Base-by-base conservation (phyloP, 2,329 filamentous ascomycete genomes). In the Neurospora crassa region DNA sequence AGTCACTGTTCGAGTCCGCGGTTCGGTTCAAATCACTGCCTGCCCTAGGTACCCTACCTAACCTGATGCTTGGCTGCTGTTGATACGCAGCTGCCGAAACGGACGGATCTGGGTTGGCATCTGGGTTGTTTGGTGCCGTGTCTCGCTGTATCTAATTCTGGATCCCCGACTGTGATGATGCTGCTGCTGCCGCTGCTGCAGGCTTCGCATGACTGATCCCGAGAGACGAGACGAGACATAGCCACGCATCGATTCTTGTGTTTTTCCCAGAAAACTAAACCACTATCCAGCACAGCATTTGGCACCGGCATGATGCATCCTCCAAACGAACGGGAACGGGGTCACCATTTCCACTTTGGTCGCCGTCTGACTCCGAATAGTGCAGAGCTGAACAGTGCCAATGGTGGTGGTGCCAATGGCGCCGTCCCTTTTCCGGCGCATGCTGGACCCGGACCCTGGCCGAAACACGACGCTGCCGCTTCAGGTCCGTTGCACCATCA, bases 381-480 rank as follows among this genome's bases (percentile, higher is more conserved):
- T 34, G 24, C 47, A 59, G 47, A 59, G 47, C 29, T 59, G 24
- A 59, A 59, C 47, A 34, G 47, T 59, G 47, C 47, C 47, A 59
- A 34, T n/a, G n/a, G n/a, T 63, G 53, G 53, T 24, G 53, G 47
- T 59, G 47, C 47, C 47, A 59, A 34, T 63, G 29, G 53, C 53
- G 53, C 24, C 53, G 53, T 63, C 53, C 29, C 53, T 63, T 63
- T 63, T 37, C 53, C 53, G 29, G 53, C 29, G 18, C 53, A 37
- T 63, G 53, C 16, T 63, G 53, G 53, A 37, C 43, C 69, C 69
- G 73, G 74, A 72, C 76, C 77, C 75, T 75, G 76, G 77, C 75
- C 75, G 77, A 78, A 79, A 79, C 77, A 76, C 74, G 73, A 73
- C 70, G 70, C 73, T 67, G 73, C 24, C 53, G 53, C 53, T 63